phyloP scores from a whole-genome alignment of 176 grass and related monocot genomes.

The Paspalum vaginatum region DNA sequence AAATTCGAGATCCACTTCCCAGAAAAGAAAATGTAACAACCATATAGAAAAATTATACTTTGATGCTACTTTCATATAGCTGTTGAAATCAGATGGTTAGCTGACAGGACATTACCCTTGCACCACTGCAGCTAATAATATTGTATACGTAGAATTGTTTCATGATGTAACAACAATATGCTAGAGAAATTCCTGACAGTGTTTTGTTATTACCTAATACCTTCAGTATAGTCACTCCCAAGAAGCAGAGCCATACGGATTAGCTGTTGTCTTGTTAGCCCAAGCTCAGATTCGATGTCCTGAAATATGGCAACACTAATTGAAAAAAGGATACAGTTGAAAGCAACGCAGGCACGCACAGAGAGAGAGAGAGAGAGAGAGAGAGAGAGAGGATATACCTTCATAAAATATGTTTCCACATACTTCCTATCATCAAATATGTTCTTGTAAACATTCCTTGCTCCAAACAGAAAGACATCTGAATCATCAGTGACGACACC shows the following conservation, averaged over 20 bases:
- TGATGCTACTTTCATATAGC: slow-evolving; percentile 28
- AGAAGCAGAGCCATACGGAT: slow-evolving; percentile 96
- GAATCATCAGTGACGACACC: slow-evolving; percentile 99
- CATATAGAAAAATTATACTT: slow-evolving; percentile 24
- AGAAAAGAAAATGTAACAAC: slow-evolving; percentile 14
- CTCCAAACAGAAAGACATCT: slow-evolving; percentile 97
- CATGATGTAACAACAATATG: slow-evolving; percentile 13
- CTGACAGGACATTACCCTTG: background rate
- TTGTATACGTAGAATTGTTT: background rate
- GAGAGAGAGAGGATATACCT: slow-evolving; percentile 55
- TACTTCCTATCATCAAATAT: slow-evolving; percentile 99
- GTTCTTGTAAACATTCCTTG: slow-evolving; percentile 94
- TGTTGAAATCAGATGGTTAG: slow-evolving; percentile 1
- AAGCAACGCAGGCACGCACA: too few species aligned
- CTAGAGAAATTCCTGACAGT: slow-evolving; percentile 20
- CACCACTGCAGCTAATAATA: background rate
- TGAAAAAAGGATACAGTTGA: slow-evolving; percentile 33
- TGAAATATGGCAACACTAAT: slow-evolving; percentile 53
- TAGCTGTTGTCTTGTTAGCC: slow-evolving; percentile 79
- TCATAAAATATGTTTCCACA: slow-evolving; percentile 98
- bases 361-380: background rate
- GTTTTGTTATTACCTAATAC: slow-evolving; percentile 71
- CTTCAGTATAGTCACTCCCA: slow-evolving; percentile 97
- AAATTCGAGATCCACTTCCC: slow-evolving; percentile 25
- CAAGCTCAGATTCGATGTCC: slow-evolving; percentile 96